Evolutionary conservation across 2,329 filamentous ascomycete species (phyloP).

Genomic region (Madurella fahalii): DNA sequence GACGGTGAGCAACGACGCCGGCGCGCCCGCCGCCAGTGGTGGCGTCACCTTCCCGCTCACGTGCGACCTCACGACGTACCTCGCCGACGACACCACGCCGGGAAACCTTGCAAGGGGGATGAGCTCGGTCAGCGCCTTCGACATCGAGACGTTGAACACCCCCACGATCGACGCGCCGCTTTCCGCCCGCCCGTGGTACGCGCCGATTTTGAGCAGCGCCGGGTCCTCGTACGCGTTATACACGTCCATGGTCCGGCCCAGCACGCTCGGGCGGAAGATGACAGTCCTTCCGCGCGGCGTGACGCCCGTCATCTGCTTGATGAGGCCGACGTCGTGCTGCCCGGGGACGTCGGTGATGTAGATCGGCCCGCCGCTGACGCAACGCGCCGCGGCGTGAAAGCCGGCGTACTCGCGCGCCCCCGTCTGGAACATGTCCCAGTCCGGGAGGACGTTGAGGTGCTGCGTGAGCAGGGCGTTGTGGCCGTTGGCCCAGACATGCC

Average conservation of each 20-base stretch:
- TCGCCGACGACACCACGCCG: constrained; percentile 53
- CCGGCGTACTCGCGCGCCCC: constrained; percentile 60
- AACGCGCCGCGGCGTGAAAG: constrained; percentile 87
- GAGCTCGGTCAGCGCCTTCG: constrained; percentile 60
- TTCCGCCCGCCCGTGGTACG: constrained; percentile 63
- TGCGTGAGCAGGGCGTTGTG: constrained; percentile 81
- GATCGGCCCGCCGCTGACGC: constrained; percentile 84
- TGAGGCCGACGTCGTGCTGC: constrained; percentile 69
- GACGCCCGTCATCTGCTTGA: constrained; percentile 74
- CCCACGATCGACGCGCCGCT: constrained; percentile 75
- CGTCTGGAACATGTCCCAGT: constrained; percentile 72
- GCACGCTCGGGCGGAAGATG: constrained; percentile 71
- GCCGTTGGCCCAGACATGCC: constrained; percentile 94
- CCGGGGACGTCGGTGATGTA: constrained; percentile 92
- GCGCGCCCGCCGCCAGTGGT: constrained; percentile 42
- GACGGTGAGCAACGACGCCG: constrained; percentile 54
- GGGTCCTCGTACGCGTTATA: constrained; percentile 75
- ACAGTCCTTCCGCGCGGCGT: constrained; percentile 70
- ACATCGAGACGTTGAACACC: constrained; percentile 71
- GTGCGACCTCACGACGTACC: constrained; percentile 73
- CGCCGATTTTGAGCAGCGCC: constrained; percentile 69
- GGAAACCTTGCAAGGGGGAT: constrained; percentile 69
- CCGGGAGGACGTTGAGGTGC: constrained; percentile 81
- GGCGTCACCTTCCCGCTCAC: constrained; percentile 58
- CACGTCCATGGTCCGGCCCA: constrained; percentile 67